phyloP scores from a whole-genome alignment of 2,329 filamentous ascomycete species.

The Cercospora beticola region DNA sequence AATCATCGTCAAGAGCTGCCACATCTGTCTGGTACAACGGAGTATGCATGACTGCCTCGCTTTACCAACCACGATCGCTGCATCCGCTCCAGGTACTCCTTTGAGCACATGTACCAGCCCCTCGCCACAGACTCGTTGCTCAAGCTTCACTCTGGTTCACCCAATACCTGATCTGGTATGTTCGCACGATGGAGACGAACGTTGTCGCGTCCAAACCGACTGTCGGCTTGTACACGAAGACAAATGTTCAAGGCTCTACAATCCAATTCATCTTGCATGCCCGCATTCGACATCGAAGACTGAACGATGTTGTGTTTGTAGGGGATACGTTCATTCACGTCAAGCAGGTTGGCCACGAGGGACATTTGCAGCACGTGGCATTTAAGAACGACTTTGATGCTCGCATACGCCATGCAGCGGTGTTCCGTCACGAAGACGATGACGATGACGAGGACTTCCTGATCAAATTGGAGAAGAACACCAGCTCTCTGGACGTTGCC shows the following conservation, averaged over 20 bases:
- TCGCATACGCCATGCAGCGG: conserved; percentile 74
- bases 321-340: conserved; percentile 81
- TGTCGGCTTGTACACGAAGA: conserved; percentile 75
- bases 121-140: neutral
- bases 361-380: conserved; percentile 72
- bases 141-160: neutral
- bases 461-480: conserved; percentile 31
- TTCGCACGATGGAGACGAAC: conserved; percentile 11
- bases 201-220: neutral
- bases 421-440: conserved; percentile 57
- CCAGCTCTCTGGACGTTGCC: conserved; percentile 1
- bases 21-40: neutral
- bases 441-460: conserved; percentile 41
- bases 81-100: neutral
- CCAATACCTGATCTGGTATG: conserved; percentile 5
- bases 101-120: neutral
- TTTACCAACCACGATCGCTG: neutral
- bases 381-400: conserved; percentile 75
- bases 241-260: conserved; percentile 72
- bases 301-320: conserved; percentile 84
- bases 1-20: neutral
- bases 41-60: neutral
- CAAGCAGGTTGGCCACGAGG: conserved; percentile 61
- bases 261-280: conserved; percentile 76
- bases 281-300: conserved; percentile 65